Evolutionary conservation across 179 eudicot genomes (phyloP), one percentile per base, ranked within the genome.

Genomic region (Drosera spatulata): DNA sequence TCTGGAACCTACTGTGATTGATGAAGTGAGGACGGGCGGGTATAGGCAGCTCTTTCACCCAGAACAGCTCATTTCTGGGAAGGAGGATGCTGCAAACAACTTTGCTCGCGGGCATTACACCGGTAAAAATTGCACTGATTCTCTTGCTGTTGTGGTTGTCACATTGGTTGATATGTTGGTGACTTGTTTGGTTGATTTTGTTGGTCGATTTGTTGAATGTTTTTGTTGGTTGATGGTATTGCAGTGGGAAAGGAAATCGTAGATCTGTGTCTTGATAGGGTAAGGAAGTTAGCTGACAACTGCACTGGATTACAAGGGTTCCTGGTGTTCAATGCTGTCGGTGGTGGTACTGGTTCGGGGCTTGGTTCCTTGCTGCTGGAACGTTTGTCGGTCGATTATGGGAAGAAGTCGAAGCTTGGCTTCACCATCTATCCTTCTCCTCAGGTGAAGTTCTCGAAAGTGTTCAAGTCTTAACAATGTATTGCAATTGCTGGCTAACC

Each of bases 271-370:
- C 80, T 87, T 44, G 95, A 87, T 62, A 79, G 91, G 47, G 82
- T 87, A 64, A 73, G 95, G 73, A 87, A 87, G 73, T 61, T 87
- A 53, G 91, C 95, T 7, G 95, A 87, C 74, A 85, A 81, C 64
- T 85, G 95, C 81, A 87, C 88, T 8, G 96, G 91, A 7, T 70
- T 87, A 60, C 96, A 87, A 77, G 96, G 93, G 4, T 87, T 87
- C 56, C 65, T 87, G 95, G 95, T 68, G 33, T 22, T 22, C 33
- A 22, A 22, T 22, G 33, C 33, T 1, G 33, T 22, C 33, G 33
- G 33, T 22, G 95, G 95, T 54, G 95, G 91, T 55, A 87, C 95
- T 38, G 95, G 95, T 56, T 87, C 91, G 64, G 95, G 95, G 68
- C 66, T 87, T 58, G 91, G 95, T 3, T 87, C 91, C 51, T 73